Conservation (phyloP, 306 rosid species). For the Fagus sylvatica region DNA sequence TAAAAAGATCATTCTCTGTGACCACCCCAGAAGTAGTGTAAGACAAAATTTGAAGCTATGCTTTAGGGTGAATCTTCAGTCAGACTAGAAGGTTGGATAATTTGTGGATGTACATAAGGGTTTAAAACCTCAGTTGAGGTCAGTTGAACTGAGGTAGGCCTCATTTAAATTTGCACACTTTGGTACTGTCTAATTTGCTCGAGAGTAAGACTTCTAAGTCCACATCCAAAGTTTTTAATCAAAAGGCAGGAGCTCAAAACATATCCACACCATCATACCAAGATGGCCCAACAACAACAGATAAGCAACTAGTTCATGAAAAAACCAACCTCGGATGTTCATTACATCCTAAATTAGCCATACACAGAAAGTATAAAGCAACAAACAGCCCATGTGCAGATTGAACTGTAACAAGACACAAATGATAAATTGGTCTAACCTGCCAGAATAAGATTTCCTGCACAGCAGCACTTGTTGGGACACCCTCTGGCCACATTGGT, state of each 20-base stretch:
- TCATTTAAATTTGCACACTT: too few relatives aligned
- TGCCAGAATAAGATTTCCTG: constrained; percentile 84
- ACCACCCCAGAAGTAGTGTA: too few relatives aligned
- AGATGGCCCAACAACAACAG: background rate
- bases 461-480: constrained; percentile 63
- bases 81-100: too few relatives aligned
- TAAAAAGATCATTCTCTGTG: too few relatives aligned
- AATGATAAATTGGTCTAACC: constrained; percentile 34
- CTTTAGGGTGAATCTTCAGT: too few relatives aligned
- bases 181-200: too few relatives aligned
- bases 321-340: constrained; percentile 4
- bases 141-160: too few relatives aligned
- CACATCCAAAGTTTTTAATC: background rate
- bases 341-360: constrained; percentile 6
- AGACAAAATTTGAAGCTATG: too few relatives aligned
- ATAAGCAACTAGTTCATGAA: constrained; percentile 4
- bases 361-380: background rate
- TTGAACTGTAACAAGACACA: background rate
- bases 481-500: constrained; percentile 90
- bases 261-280: background rate
- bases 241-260: background rate
- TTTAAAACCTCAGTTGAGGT: too few relatives aligned
- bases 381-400: background rate
- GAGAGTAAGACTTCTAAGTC: background rate
- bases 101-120: too few relatives aligned